Evolutionary conservation across 2,329 filamentous ascomycete genomes (phyloP).

Genomic region (Trichoderma semiorbis): DNA sequence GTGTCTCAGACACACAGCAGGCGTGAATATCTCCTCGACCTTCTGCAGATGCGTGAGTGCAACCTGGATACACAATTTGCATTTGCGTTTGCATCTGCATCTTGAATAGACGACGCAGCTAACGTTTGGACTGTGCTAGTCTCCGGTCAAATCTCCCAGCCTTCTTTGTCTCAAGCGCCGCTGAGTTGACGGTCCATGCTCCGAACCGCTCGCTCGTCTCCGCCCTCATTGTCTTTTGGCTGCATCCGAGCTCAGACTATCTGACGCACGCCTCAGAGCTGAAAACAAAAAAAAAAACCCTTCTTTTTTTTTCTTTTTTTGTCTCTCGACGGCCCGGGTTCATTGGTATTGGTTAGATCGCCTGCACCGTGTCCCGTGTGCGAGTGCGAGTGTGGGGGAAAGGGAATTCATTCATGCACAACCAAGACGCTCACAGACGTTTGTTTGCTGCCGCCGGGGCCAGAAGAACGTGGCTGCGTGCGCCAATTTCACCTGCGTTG

Average conservation of each 20-base stretch:
- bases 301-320: not conserved
- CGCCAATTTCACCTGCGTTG: slow-evolving; percentile 10
- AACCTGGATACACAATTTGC: not conserved
- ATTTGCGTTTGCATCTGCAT: not conserved
- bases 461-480: slow-evolving; percentile 5
- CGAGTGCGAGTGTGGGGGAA: slow-evolving; percentile 3
- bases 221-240: not conserved
- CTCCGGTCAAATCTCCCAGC: slow-evolving; percentile 1
- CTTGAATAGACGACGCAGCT: not conserved
- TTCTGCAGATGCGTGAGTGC: not conserved
- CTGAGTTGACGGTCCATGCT: slow-evolving; percentile 2
- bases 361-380: not conserved
- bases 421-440: not conserved
- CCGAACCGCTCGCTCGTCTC: not conserved
- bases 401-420: not conserved
- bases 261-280: not conserved
- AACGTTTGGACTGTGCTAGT: slow-evolving; percentile 3
- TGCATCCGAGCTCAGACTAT: slow-evolving; percentile 6
- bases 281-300: not conserved
- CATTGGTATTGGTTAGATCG: not conserved
- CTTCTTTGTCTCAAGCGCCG: not conserved
- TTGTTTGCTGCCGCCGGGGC: slow-evolving; percentile 10
- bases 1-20: not conserved
- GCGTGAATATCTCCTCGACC: not conserved
- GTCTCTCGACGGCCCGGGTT: not conserved